A percentile compares a stretch with the other conserved stretches of the same genome.
These are phyloP conservation scores for Saccharomyces mikatae DNA, from an alignment of 805 yeast species.

Conservation along the genomic window DNA sequence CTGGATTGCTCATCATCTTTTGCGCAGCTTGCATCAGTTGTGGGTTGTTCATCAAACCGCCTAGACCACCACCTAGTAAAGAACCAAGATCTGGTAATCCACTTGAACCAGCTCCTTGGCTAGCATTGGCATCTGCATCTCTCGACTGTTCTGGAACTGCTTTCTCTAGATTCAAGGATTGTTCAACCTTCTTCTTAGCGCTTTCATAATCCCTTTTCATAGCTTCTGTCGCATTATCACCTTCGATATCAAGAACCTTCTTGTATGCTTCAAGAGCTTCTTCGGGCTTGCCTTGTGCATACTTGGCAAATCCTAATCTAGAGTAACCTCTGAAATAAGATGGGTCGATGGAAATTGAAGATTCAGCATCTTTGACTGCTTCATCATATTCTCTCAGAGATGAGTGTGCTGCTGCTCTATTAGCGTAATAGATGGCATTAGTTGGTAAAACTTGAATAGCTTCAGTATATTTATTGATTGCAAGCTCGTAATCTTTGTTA, in stretches of 20 bases:
- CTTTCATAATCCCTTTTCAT: slow-evolving; percentile 92
- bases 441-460: slow-evolving; percentile 65
- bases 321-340: slow-evolving; percentile 87
- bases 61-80: slow-evolving; percentile 56
- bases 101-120: slow-evolving; percentile 26
- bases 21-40: slow-evolving; percentile 85
- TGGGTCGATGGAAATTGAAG: slow-evolving; percentile 73
- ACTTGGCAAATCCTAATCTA: slow-evolving; percentile 87
- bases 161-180: slow-evolving; percentile 45
- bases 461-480: slow-evolving; percentile 68
- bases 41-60: slow-evolving; percentile 79
- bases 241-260: slow-evolving; percentile 80
- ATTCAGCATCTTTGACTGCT: slow-evolving; percentile 78
- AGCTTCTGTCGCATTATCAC: slow-evolving; percentile 73
- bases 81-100: slow-evolving; percentile 75
- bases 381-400: slow-evolving; percentile 63
- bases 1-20: slow-evolving; percentile 79
- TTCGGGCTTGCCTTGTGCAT: slow-evolving; percentile 87
- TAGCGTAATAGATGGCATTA: slow-evolving; percentile 81
- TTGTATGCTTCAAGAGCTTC: slow-evolving; percentile 88
- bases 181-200: slow-evolving; percentile 80
- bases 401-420: slow-evolving; percentile 95
- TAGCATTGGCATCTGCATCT: slow-evolving; percentile 22
- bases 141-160: slow-evolving; percentile 15
- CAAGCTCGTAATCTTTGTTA: slow-evolving; percentile 55